Conservation (phyloP, 208 protist genomes). For the Leishmania lainsoni region DNA sequence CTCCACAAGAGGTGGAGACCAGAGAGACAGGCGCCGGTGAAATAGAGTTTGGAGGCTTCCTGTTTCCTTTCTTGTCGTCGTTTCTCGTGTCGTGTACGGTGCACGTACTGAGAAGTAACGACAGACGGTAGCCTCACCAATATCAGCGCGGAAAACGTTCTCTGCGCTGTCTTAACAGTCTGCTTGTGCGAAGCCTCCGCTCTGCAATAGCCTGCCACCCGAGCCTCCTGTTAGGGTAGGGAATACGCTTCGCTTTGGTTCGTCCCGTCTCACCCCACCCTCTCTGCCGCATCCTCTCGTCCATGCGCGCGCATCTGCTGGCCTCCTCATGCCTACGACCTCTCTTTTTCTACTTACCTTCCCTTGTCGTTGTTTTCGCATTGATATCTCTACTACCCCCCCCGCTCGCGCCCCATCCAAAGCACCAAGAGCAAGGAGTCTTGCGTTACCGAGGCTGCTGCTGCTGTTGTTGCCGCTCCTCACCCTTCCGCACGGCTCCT, state of each 20-base stretch:
- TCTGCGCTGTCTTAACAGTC: not conserved
- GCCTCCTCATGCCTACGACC: not conserved
- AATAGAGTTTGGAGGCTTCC: not conserved
- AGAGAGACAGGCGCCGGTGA: not conserved
- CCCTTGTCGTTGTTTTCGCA: not conserved
- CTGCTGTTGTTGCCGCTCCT: slow-evolving; percentile 1
- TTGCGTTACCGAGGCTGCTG: not conserved
- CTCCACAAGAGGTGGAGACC: not conserved
- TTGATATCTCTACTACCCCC: not conserved
- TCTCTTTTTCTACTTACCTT: not conserved
- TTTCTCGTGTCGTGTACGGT: not conserved
- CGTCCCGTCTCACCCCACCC: not conserved
- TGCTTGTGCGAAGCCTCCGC: not conserved
- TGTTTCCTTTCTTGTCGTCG: not conserved
- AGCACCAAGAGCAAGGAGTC: not conserved
- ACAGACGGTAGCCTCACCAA: not conserved
- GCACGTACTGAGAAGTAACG: not conserved
- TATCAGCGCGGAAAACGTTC: not conserved
- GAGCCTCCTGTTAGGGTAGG: not conserved
- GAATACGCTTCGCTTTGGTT: not conserved
- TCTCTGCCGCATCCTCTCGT: not conserved
- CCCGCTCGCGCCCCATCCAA: not conserved
- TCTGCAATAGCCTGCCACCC: not conserved
- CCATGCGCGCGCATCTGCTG: not conserved
- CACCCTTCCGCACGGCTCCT: slow-evolving; percentile 3